Conservation (phyloP, 352 stramenopile genomes). For the Phytophthora quininea region DNA sequence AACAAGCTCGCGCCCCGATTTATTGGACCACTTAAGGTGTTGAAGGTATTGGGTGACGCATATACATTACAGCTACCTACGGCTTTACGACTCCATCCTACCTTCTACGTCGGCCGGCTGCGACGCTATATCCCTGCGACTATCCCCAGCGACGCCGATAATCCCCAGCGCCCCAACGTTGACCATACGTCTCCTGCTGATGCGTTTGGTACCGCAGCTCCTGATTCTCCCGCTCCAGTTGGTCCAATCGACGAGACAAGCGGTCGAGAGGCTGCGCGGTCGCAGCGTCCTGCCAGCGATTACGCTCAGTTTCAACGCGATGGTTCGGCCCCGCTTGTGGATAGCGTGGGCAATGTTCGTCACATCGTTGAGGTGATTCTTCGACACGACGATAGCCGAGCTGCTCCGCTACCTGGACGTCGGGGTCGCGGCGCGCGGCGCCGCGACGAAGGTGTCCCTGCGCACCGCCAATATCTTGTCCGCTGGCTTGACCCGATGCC, state of each 20-base stretch:
- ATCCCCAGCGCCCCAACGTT: no score
- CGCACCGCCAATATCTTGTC: constrained; percentile 8
- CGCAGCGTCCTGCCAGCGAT: constrained; percentile 1
- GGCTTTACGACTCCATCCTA: constrained; percentile 19
- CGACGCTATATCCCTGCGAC: constrained; percentile 5
- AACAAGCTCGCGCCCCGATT: constrained; percentile 18
- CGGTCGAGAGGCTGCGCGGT: neutral
- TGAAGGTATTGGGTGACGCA: constrained; percentile 6
- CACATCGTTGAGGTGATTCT: neutral
- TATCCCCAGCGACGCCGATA: constrained; percentile 5
- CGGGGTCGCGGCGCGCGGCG: neutral
- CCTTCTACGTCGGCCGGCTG: constrained; percentile 19
- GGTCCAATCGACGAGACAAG: neutral
- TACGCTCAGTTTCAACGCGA: constrained; percentile 2
- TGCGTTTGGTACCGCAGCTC: neutral
- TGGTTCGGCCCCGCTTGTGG: constrained; percentile 1
- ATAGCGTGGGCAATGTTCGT: neutral
- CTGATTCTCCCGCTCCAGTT: neutral
- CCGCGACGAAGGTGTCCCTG: neutral
- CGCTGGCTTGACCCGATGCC: constrained; percentile 3
- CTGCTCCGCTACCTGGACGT: neutral
- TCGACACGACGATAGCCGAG: neutral
- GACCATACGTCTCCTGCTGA: neutral
- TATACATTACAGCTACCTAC: constrained; percentile 27
- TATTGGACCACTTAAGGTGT: constrained; percentile 21